These are phyloP conservation scores for Chrysoporthe puriensis DNA, from an alignment of 2,329 filamentous ascomycete genomes.

Conservation along the genomic window DNA sequence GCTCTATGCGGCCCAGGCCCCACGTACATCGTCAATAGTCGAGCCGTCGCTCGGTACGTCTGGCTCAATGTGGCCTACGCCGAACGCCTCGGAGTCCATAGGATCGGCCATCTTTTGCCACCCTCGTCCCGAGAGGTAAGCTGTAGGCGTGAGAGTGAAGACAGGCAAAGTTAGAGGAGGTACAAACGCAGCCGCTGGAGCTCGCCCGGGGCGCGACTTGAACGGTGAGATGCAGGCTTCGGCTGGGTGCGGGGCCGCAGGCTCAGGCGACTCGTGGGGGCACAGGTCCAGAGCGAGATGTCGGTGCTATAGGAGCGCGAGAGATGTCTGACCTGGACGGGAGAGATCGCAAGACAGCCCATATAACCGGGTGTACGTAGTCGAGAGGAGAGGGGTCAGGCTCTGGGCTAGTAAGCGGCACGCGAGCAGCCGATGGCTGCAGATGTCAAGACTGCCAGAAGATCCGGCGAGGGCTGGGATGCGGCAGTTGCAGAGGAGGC, in stretches of 20 bases:
- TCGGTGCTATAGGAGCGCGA: not conserved
- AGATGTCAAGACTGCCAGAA: slow-evolving; percentile 28
- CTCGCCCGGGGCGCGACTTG: not conserved
- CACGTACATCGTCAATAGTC: slow-evolving; percentile 27
- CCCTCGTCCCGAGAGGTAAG: not conserved
- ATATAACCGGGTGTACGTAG: slow-evolving; percentile 12
- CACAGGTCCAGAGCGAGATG: too few relatives aligned
- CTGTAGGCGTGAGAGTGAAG: not conserved
- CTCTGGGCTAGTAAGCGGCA: slow-evolving; percentile 16
- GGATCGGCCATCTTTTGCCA: slow-evolving; percentile 10
- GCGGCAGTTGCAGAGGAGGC: slow-evolving; percentile 3
- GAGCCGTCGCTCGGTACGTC: slow-evolving; percentile 25
- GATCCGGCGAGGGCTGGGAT: slow-evolving; percentile 15
- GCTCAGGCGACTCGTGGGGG: not conserved
- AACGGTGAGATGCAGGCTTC: not conserved
- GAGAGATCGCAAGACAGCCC: slow-evolving; percentile 3
- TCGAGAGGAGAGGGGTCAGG: slow-evolving; percentile 16
- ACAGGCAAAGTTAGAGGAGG: not conserved
- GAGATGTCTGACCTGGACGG: not conserved
- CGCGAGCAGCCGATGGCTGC: slow-evolving; percentile 26
- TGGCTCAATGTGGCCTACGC: slow-evolving; percentile 27
- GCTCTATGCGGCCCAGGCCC: not conserved
- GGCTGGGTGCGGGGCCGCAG: not conserved
- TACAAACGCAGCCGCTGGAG: not conserved
- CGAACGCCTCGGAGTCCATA: not conserved